Percentiles rank a stretch among this genome's conserved stretches.
phyloP scores from a whole-genome alignment of 2,329 filamentous ascomycete species.

The Fusarium papillatum region DNA sequence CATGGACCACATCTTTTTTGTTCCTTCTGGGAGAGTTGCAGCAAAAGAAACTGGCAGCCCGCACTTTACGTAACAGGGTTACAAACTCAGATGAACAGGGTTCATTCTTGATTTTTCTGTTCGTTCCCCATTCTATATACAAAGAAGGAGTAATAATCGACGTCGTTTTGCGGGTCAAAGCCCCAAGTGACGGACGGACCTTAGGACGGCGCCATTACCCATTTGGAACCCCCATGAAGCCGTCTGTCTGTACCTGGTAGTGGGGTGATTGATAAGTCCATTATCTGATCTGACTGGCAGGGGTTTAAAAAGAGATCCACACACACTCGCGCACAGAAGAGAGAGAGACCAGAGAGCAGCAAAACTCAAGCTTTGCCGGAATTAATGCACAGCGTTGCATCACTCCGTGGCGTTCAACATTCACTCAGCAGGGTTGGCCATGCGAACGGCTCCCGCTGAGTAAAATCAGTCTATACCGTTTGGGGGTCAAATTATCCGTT shows the following conservation, averaged over 20 bases:
- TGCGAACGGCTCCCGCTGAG: background rate
- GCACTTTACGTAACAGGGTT: constrained; percentile 11
- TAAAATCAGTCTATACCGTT: background rate
- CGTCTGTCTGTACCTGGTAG: constrained; percentile 13
- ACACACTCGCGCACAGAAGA: background rate
- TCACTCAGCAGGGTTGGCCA: background rate
- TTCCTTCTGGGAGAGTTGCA: constrained; percentile 21
- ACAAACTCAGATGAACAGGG: constrained; percentile 19
- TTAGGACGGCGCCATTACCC: background rate
- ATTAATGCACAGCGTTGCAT: constrained; percentile 16
- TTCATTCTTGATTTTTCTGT: background rate
- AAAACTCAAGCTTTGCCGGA: constrained; percentile 1
- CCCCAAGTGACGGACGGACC: too few species aligned
- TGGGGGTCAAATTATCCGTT: background rate
- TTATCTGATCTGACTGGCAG: constrained; percentile 38
- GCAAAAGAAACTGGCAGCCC: background rate
- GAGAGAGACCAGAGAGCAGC: background rate
- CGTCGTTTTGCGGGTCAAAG: constrained; percentile 14
- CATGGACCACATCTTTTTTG: background rate
- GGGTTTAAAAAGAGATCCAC: constrained; percentile 19
- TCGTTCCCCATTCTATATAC: background rate
- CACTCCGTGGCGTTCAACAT: constrained; percentile 17
- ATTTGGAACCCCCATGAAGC: background rate
- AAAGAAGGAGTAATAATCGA: constrained; percentile 31
- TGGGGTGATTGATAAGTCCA: constrained; percentile 40